Base-by-base conservation (phyloP, 257 asterid genomes). In the Scutellaria baicalensis region DNA sequence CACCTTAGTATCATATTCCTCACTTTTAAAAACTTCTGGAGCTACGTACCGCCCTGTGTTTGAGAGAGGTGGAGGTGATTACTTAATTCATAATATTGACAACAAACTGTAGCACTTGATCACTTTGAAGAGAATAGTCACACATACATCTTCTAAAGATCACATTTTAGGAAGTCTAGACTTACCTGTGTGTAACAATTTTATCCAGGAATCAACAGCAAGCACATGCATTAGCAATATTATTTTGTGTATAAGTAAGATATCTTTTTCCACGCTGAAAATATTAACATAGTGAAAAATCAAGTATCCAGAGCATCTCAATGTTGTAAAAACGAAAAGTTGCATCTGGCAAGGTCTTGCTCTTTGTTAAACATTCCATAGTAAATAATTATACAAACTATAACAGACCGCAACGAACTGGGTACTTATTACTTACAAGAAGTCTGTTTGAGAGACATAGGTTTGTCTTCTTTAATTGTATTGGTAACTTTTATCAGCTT, bases 1-100 rank as follows among this genome's bases (percentile, higher is more conserved):
- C 75, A 88, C 96, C 77, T 84, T 89, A 11, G 90, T 86, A 74
- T 84, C 96, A 78, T 92, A 92, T 63, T 86, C 97, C 75, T 89
- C 92, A 40, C 88, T 82, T 74, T 75, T 87, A 57, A 84, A 85
- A 82, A 92, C 97, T 84, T 92, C 97, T 57, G 97, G 96, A 77
- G 97, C 96, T 64, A 78, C 75, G 68, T 92, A 92, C 11, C 94
- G 85, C 88, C 93, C 97, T 92, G 80, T 33, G 75, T 66, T 64
- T 27, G 54, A 74, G 33, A 23, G 63, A 47, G 33, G 27, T 35
- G 65, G 23, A 31, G 52, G 27, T 52, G 69, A 79, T 27, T 27
- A 27, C 33, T 27, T 27, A 27, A 27, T 31, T 63, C 21, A 23
- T 65, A 43, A 78, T 8, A 48, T 44, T 68, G 51, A 4, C 18